Conservation (phyloP, 2,329 filamentous ascomycete species). For the Ophiosphaerella korrae region DNA sequence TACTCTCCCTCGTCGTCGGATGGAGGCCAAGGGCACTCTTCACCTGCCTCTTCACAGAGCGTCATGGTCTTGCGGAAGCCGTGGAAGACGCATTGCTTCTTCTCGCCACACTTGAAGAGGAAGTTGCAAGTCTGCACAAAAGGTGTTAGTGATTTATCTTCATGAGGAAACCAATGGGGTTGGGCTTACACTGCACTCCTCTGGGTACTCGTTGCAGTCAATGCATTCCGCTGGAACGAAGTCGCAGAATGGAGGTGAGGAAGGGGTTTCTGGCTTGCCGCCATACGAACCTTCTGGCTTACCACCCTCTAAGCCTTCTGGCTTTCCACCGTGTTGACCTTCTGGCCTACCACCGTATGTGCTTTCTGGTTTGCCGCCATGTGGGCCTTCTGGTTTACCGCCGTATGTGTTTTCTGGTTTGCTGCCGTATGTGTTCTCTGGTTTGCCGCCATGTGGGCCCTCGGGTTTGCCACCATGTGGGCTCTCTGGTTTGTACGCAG, state of each 20-base stretch:
- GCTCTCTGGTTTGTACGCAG: background rate
- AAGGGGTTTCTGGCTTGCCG: background rate
- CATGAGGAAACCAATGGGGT: background rate
- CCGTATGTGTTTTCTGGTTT: background rate
- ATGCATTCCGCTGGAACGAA: background rate
- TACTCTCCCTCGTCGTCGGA: background rate
- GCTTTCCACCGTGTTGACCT: background rate
- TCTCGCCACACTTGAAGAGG: conserved; percentile 13
- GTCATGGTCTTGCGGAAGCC: conserved; percentile 4
- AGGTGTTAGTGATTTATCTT: background rate
- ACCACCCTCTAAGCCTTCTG: background rate
- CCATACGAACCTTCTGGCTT: background rate
- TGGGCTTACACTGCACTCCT: conserved; percentile 7
- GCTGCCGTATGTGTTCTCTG: background rate
- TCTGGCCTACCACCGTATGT: background rate
- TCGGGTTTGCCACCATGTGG: background rate
- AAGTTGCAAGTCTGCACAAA: conserved; percentile 8
- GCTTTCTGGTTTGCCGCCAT: background rate
- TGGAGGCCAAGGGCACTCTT: conserved; percentile 1
- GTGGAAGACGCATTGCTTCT: conserved; percentile 13
- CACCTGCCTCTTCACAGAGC: conserved; percentile 3
- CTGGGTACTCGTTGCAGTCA: conserved; percentile 7
- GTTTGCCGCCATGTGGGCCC: background rate
- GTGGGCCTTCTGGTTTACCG: background rate
- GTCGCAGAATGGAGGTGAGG: conserved; percentile 1